A percentile compares a stretch with the other conserved stretches of the same genome.
Evolutionary conservation across 2,329 filamentous ascomycete genomes (phyloP).

Genomic region (Daldinia sp.): DNA sequence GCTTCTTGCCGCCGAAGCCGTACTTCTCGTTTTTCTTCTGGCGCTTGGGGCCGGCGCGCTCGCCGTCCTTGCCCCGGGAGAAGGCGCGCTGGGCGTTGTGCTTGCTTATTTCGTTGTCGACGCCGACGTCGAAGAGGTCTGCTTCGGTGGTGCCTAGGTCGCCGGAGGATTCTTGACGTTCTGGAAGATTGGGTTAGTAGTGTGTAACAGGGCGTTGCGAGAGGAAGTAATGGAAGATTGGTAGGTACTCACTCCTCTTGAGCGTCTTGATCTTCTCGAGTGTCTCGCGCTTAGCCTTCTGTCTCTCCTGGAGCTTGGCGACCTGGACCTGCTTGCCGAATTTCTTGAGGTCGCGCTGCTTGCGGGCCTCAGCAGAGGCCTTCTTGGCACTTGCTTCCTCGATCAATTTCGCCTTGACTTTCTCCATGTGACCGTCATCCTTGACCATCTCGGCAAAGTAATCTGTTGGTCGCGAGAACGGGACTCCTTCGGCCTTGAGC

Average conservation of each 20-base stretch:
- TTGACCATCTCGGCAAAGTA: conserved; percentile 99
- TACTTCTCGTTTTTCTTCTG: conserved; percentile 95
- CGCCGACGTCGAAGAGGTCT: conserved; percentile 89
- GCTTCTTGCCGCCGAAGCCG: conserved; percentile 96
- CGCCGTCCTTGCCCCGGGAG: conserved; percentile 50
- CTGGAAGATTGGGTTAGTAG: conserved; percentile 57
- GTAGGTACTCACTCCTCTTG: conserved; percentile 82
- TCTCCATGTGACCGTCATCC: conserved; percentile 97
- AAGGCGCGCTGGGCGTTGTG: conserved; percentile 54
- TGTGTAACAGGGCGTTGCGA: neutral
- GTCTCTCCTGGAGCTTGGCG: conserved; percentile 92
- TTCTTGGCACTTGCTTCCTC: conserved; percentile 94
- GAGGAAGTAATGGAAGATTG: neutral
- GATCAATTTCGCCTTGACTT: conserved; percentile 90
- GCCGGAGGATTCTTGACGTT: conserved; percentile 77
- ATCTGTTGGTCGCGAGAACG: conserved; percentile 88
- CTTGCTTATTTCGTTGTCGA: conserved; percentile 72
- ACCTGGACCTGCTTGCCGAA: conserved; percentile 99
- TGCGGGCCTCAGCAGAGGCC: conserved; percentile 87
- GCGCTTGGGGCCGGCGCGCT: conserved; percentile 72
- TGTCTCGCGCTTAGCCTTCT: conserved; percentile 90
- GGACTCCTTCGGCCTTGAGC: conserved; percentile 81
- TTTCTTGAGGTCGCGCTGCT: conserved; percentile 95
- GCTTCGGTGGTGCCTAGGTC: conserved; percentile 75
- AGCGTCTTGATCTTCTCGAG: conserved; percentile 94